A percentile compares a stretch with the other conserved stretches of the same genome.
Conservation (phyloP, 169 alveolate species). For the Plasmodium gallinaceum region DNA sequence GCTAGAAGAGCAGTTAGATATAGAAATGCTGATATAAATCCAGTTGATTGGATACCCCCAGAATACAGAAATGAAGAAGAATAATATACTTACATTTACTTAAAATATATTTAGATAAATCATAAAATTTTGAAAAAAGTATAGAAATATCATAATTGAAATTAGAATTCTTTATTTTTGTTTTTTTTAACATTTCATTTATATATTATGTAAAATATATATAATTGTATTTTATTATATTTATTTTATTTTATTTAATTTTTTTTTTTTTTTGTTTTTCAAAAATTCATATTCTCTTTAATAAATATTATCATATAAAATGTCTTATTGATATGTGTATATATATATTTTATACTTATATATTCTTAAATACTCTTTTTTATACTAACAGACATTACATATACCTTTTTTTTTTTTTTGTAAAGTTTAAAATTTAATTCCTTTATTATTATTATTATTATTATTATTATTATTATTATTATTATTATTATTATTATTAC, state of each 20-base stretch:
- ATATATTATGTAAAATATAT: not conserved
- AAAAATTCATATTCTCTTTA: too few species aligned
- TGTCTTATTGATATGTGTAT: too few species aligned
- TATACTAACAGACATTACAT: too few species aligned
- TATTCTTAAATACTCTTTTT: too few species aligned
- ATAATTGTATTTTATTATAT: not conserved
- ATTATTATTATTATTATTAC: too few species aligned
- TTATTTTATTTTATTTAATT: not conserved
- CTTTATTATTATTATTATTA: too few species aligned
- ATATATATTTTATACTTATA: too few species aligned
- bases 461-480: too few species aligned
- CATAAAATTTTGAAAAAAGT: not conserved
- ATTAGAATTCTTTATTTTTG: not conserved
- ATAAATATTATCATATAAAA: too few species aligned
- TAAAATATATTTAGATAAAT: not conserved
- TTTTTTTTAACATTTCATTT: not conserved
- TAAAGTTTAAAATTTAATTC: too few species aligned
- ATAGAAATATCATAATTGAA: not conserved
- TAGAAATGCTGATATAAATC: conserved; percentile 87
- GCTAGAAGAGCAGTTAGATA: conserved; percentile 90
- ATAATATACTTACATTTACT: not conserved
- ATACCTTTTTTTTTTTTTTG: too few species aligned
- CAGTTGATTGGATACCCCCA: conserved; percentile 91
- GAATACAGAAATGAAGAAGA: conserved; percentile 84
- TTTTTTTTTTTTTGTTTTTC: too few species aligned